Conservation (phyloP, 352 stramenopile genomes). For the Globisporangium camurandrum region DNA sequence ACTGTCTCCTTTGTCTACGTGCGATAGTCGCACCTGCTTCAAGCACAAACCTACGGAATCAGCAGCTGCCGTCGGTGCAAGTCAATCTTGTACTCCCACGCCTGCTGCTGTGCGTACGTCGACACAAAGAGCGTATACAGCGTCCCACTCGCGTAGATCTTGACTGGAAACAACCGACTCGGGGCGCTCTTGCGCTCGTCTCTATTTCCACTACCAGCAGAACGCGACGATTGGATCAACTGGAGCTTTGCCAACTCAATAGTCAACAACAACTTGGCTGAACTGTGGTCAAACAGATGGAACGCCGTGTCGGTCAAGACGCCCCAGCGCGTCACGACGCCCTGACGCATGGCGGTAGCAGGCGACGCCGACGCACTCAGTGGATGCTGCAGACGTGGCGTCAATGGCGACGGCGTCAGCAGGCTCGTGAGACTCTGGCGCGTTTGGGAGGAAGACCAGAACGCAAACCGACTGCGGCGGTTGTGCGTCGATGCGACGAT, state of each 20-base stretch:
- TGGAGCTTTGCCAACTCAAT: conserved; percentile 76
- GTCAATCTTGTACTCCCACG: conserved; percentile 79
- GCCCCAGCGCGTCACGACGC: conserved; percentile 62
- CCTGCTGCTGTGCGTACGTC: conserved; percentile 67
- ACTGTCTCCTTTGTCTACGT: too few relatives aligned
- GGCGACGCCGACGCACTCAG: conserved; percentile 40
- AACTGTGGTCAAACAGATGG: conserved; percentile 73
- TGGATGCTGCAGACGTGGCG: conserved; percentile 18
- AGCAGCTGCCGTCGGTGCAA: conserved; percentile 60
- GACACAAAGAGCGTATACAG: conserved; percentile 75
- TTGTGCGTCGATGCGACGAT: conserved; percentile 17
- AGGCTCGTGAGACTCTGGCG: conserved; percentile 38
- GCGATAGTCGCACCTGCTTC: too few relatives aligned
- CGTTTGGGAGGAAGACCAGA: too few relatives aligned
- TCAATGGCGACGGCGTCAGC: conserved; percentile 32
- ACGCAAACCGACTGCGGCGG: conserved; percentile 34
- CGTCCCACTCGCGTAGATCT: conserved; percentile 58
- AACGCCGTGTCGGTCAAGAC: conserved; percentile 77
- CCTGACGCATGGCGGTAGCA: conserved; percentile 41
- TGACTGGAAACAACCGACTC: conserved; percentile 54
- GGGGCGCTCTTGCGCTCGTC: conserved; percentile 36
- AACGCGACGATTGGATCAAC: conserved; percentile 45
- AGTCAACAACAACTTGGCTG: conserved; percentile 56
- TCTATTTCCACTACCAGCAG: too few relatives aligned
- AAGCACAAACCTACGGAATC: too few relatives aligned